Evolutionary conservation across 2,329 filamentous ascomycete genomes (phyloP), one percentile per base, ranked within the genome.

Genomic region (Camptophora hylomeconis): DNA sequence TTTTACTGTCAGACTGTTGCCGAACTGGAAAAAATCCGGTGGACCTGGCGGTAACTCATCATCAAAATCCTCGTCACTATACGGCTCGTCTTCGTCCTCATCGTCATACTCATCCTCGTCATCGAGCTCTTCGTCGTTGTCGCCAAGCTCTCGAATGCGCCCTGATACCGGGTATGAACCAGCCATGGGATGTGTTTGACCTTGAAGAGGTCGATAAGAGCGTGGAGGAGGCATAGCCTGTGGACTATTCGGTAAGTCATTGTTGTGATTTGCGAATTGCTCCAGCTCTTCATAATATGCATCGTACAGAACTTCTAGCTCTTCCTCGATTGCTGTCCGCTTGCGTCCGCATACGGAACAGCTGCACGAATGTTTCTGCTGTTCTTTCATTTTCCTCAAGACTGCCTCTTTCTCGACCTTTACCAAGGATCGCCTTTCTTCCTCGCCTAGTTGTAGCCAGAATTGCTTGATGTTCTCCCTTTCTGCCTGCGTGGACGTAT

Each of bases 321-420:
- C 89, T 58, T 98, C 89, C 57, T 98, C 89, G 44, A 98, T 98
- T 20, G 89, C 89, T 8, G 80, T 93, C 30, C 89, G 75, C 61
- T 98, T 98, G 42, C 89, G 73, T 30, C 89, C 89, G 54, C 89
- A 98, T 21, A 98, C 87, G 4, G 84, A 92, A 57, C 89, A 98
- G 53, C 86, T 94, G 63, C 89, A 98, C 2, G 87, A 95, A 54
- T 95, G 86, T 57, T 95, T 95, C 56, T 98, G 89, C 56, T 98
- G 89, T 56, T 98, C 89, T 65, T 98, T 98, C 89, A 98, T 98
- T 65, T 98, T 98, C 50, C 82, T 84, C 32, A 98, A 61, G 1
- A 98, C 89, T 5, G 89, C 87, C 56, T 98, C 87, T 60, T 98
- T 98, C 58, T 98, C 89, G 17, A 98, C 87, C 57, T 94, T 94